Conservation (phyloP, 2,329 filamentous ascomycete genomes). For the Botryosphaeria agaves region DNA sequence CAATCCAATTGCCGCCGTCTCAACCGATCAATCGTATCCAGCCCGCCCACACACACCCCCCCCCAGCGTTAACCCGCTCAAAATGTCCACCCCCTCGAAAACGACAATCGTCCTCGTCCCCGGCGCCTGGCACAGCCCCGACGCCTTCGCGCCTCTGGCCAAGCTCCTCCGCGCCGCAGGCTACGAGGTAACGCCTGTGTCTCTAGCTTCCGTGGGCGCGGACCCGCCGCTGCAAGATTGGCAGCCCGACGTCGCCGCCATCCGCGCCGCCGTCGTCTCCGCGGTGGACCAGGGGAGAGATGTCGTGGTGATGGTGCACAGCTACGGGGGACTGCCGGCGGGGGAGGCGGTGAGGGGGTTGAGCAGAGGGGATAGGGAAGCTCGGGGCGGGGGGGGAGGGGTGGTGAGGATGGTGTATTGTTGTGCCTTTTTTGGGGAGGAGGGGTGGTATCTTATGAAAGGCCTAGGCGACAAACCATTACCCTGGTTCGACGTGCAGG, state of each 20-base stretch:
- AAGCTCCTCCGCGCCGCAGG: constrained; percentile 6
- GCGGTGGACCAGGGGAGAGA: constrained; percentile 8
- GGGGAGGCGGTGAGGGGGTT: constrained; percentile 10
- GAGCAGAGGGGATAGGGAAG: constrained; percentile 5
- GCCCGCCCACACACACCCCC: too few species aligned
- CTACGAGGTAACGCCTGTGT: constrained; percentile 8
- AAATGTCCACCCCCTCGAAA: too few species aligned
- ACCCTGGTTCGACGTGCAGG: neutral
- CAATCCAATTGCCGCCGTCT: too few species aligned
- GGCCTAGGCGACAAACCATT: constrained; percentile 5
- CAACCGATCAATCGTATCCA: too few species aligned
- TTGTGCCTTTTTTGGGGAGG: constrained; percentile 8
- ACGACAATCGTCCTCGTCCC: constrained; percentile 11
- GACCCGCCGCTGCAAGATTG: constrained; percentile 6
- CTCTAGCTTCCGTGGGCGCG: constrained; percentile 6
- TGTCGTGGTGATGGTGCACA: constrained; percentile 13
- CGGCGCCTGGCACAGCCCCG: constrained; percentile 11
- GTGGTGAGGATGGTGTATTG: constrained; percentile 11
- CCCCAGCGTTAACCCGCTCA: too few species aligned
- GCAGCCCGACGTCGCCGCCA: constrained; percentile 8
- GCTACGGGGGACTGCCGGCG: constrained; percentile 12
- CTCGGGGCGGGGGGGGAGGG: constrained; percentile 6
- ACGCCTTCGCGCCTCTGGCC: constrained; percentile 7
- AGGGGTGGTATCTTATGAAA: constrained; percentile 6
- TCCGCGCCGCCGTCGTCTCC: constrained; percentile 6